Percentiles rank a stretch among this genome's conserved stretches.
Conservation (phyloP, 2,329 filamentous ascomycete genomes). For the Fusarium paranaense region DNA sequence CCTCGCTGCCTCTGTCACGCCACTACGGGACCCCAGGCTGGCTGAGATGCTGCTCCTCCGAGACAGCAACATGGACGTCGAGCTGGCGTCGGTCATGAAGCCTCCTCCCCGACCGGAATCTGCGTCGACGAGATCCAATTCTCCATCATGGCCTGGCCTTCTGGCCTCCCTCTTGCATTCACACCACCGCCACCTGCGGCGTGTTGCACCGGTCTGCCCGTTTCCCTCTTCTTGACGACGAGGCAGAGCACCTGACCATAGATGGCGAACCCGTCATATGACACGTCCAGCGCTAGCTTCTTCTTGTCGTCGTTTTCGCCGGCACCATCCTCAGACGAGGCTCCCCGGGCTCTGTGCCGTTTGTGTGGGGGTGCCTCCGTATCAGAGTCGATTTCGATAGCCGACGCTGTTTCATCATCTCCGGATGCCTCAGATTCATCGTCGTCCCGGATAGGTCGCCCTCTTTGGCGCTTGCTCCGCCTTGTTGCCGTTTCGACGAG, state of each 20-base stretch:
- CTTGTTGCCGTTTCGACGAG: slow-evolving; percentile 31
- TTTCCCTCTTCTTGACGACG: slow-evolving; percentile 82
- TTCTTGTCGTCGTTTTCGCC: slow-evolving; percentile 80
- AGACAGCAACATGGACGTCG: slow-evolving; percentile 9
- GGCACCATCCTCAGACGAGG: slow-evolving; percentile 42
- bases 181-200: slow-evolving; percentile 44
- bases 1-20: slow-evolving; percentile 27
- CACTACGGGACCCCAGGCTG: slow-evolving; percentile 17
- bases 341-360: slow-evolving; percentile 52
- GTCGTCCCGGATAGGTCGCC: slow-evolving; percentile 44
- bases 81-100: slow-evolving; percentile 37
- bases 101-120: slow-evolving; percentile 58
- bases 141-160: slow-evolving; percentile 80
- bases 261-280: slow-evolving; percentile 95
- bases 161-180: slow-evolving; percentile 41
- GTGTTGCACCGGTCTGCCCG: slow-evolving; percentile 56
- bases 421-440: slow-evolving; percentile 46
- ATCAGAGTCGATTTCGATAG: slow-evolving; percentile 55
- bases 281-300: slow-evolving; percentile 86
- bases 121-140: slow-evolving; percentile 89
- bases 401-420: slow-evolving; percentile 51
- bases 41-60: slow-evolving; percentile 21
- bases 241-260: slow-evolving; percentile 93
- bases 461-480: slow-evolving; percentile 48
- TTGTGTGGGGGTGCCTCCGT: slow-evolving; percentile 58